Evolutionary conservation across 768 basidiomycete genomes (phyloP), one percentile per base, ranked within the genome.

Genomic region (Udeniomyces megalosporus): DNA sequence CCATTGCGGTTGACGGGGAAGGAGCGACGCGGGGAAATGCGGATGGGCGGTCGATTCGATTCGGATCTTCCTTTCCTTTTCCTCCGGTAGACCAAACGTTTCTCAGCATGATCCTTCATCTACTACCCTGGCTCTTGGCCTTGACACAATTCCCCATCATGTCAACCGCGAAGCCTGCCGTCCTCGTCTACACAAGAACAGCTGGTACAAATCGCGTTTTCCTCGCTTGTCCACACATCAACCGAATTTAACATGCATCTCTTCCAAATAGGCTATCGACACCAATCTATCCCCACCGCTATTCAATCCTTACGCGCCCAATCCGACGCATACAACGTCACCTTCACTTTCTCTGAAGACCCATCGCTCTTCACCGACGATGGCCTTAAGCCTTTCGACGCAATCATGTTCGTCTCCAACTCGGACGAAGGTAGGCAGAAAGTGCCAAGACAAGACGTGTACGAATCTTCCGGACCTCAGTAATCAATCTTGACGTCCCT

Each of bases 261-360:
- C 86, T 83, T 0, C 69, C n/a, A n/a, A n/a, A n/a, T 72, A 6
- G 79, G 77, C 4, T 88, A 79, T 71, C 76, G 84, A 62, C 86
- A 88, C 68, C 85, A 85, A 64, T 84, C 82, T 3, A 87, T 87
- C 60, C 85, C 85, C 0, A 80, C 81, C 1, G 84, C 85, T 3
- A 79, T 84, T 29, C 72, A 78, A 47, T 79, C 79, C 0, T 71
- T 87, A 45, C 77, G 78, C 60, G 70, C 74, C 1, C 62, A 58
- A 31, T 26, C 38, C 2, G 61, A 74, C n/a, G 68, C 72, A 0
- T 78, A 82, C 60, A 74, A 80, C 64, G 75, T 82, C 55, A 55
- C 74, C 26, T 84, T 87, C 62, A 80, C 81, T 53, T 77, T 81
- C 60, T 82, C 84, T 2, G 86, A 87, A 69, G 83, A 86, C 62